These are phyloP conservation scores for Evansstolkia leycettana DNA, from an alignment of 495 filamentous ascomycete genomes.

Conservation along the genomic window DNA sequence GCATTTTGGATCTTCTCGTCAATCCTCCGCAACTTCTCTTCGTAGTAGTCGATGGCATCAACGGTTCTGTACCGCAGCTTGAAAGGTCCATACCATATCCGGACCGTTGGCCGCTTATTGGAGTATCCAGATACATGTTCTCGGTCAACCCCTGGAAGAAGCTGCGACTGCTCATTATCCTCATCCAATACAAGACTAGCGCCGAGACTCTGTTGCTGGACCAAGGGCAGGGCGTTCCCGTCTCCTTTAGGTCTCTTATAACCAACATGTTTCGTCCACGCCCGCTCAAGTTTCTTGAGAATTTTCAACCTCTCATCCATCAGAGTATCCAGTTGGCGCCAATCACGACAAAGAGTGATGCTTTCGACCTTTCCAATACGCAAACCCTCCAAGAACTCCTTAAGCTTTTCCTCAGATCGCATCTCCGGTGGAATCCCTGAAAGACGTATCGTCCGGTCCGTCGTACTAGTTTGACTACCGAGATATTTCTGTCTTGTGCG, in stretches of 20 bases:
- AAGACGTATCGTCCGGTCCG: slow-evolving; percentile 83
- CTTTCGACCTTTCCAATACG: slow-evolving; percentile 88
- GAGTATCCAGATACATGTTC: slow-evolving; percentile 25
- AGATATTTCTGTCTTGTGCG: slow-evolving; percentile 80
- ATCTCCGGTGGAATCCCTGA: slow-evolving; percentile 79
- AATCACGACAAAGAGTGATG: slow-evolving; percentile 78
- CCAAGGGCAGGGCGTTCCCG: slow-evolving; percentile 37
- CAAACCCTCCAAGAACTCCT: slow-evolving; percentile 74
- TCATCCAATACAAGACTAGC: slow-evolving; percentile 22
- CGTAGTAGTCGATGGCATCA: slow-evolving; percentile 89
- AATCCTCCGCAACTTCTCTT: slow-evolving; percentile 67
- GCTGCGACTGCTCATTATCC: slow-evolving; percentile 34
- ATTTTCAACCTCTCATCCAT: slow-evolving; percentile 53
- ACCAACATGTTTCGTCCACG: slow-evolving; percentile 63
- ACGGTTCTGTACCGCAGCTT: slow-evolving; percentile 58
- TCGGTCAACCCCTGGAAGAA: slow-evolving; percentile 37
- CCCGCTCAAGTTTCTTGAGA: slow-evolving; percentile 67
- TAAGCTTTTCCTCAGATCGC: slow-evolving; percentile 70
- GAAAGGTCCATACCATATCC: slow-evolving; percentile 71
- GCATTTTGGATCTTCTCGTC: slow-evolving; percentile 65
- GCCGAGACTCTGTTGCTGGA: slow-evolving; percentile 30
- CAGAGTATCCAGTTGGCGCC: slow-evolving; percentile 69
- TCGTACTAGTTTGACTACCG: slow-evolving; percentile 83
- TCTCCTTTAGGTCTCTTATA: slow-evolving; percentile 34
- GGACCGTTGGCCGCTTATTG: slow-evolving; percentile 50